Evolutionary conservation across 805 yeast species (phyloP).

Genomic region (Allodekkera sacchari): DNA sequence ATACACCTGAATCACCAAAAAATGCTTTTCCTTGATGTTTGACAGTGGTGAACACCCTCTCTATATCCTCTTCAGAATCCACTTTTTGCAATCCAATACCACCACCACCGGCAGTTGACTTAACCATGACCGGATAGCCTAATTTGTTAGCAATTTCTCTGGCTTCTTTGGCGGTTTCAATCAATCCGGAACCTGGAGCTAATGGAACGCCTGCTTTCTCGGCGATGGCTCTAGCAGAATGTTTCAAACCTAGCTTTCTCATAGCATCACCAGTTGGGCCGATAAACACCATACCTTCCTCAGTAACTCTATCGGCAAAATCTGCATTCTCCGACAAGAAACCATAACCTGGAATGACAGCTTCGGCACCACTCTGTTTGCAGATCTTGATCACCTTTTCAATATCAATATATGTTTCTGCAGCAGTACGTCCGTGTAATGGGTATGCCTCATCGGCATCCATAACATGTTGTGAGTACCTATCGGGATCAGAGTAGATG

Average conservation of each 20-base stretch:
- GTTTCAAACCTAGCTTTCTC: conserved; percentile 85
- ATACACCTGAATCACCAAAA: conserved; percentile 94
- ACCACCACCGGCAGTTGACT: conserved; percentile 99
- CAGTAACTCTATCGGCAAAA: conserved; percentile 79
- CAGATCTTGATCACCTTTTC: conserved; percentile 86
- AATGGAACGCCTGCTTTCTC: conserved; percentile 86
- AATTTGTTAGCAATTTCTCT: conserved; percentile 61
- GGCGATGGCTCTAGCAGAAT: conserved; percentile 94
- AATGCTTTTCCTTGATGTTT: conserved; percentile 90
- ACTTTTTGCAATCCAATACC: conserved; percentile 97
- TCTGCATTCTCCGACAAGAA: conserved; percentile 95
- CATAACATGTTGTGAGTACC: conserved; percentile 78
- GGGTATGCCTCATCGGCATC: conserved; percentile 78
- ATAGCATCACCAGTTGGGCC: conserved; percentile 97
- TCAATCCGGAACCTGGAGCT: conserved; percentile 94
- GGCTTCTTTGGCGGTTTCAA: conserved; percentile 68
- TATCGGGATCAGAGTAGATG: conserved; percentile 84
- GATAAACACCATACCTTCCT: conserved; percentile 81
- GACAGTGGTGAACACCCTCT: conserved; percentile 79
- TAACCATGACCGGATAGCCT: conserved; percentile 89
- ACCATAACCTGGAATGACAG: conserved; percentile 98
- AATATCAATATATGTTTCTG: conserved; percentile 80
- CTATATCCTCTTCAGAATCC: conserved; percentile 72
- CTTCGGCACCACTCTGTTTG: conserved; percentile 75
- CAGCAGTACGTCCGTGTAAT: conserved; percentile 74